Evolutionary conservation across 129 eudicot genomes (phyloP).

Genomic region (Lactuca saligna): DNA sequence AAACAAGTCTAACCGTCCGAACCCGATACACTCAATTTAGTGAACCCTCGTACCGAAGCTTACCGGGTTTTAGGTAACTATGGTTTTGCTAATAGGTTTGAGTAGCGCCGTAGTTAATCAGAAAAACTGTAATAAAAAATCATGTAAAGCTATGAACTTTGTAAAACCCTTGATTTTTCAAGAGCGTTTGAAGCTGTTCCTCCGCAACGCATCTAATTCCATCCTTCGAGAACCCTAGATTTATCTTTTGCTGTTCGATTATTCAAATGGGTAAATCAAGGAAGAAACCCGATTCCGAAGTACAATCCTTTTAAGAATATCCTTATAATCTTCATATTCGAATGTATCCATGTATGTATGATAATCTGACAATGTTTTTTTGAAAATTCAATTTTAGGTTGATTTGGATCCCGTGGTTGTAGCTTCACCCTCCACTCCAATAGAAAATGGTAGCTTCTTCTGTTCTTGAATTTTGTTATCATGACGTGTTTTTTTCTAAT

Average conservation of each 20-base stretch:
- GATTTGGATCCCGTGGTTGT: conserved; percentile 1
- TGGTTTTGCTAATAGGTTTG: too few species aligned
- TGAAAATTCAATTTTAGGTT: conserved; percentile 13
- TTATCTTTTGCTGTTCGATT: background rate
- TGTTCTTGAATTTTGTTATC: conserved; percentile 6
- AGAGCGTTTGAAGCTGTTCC: background rate
- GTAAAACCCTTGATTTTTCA: conserved; percentile 8
- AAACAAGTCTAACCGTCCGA: too few species aligned
- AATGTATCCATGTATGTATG: background rate
- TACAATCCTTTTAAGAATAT: background rate
- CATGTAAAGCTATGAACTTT: background rate
- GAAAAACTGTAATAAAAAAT: background rate
- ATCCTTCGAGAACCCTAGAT: background rate
- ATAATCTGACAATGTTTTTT: background rate
- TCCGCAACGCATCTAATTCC: background rate
- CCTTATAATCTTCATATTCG: background rate
- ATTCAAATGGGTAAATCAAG: conserved; percentile 7
- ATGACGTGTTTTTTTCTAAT: background rate
- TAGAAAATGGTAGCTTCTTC: background rate
- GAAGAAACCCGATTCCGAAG: conserved; percentile 6
- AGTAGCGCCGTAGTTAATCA: too few species aligned
- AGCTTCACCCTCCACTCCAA: conserved; percentile 5
- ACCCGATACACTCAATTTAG: too few species aligned
- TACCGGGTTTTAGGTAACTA: too few species aligned
- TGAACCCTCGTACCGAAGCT: too few species aligned